Conservation (phyloP, 2,329 filamentous ascomycete genomes). For the Helminthosporium solani region DNA sequence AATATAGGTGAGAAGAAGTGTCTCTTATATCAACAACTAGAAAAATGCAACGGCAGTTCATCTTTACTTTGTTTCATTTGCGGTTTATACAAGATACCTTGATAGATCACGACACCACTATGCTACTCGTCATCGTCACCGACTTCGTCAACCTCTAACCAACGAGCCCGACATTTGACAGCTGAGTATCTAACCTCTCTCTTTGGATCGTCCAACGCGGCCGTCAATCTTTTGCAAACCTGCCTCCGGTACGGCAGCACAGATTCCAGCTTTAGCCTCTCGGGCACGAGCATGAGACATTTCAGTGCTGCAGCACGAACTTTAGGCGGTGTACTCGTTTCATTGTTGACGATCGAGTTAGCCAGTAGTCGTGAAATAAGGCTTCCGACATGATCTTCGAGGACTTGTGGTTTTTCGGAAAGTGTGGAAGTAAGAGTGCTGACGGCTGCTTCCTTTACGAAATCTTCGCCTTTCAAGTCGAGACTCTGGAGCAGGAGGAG, state of each 20-base stretch:
- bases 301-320: slow-evolving; percentile 51
- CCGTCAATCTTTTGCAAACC: slow-evolving; percentile 57
- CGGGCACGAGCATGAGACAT: slow-evolving; percentile 52
- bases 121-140: slow-evolving; percentile 50
- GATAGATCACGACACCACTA: too few species aligned
- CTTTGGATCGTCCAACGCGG: slow-evolving; percentile 62
- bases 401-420: slow-evolving; percentile 54
- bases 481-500: slow-evolving; percentile 64
- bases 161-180: slow-evolving; percentile 61
- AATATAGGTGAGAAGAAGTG: too few species aligned
- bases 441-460: slow-evolving; percentile 62
- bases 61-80: too few species aligned
- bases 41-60: too few species aligned
- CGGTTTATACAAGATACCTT: too few species aligned
- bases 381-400: slow-evolving; percentile 59
- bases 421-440: slow-evolving; percentile 60
- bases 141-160: slow-evolving; percentile 61
- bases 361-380: slow-evolving; percentile 58
- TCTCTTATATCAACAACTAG: too few species aligned
- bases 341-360: slow-evolving; percentile 33
- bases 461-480: slow-evolving; percentile 54
- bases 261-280: slow-evolving; percentile 50
- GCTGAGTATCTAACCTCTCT: slow-evolving; percentile 63
- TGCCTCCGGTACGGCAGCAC: slow-evolving; percentile 59
- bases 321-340: slow-evolving; percentile 30